Evolutionary conservation across 108 stramenopile species (phyloP).

Genomic region (Poteriospumella lacustris): DNA sequence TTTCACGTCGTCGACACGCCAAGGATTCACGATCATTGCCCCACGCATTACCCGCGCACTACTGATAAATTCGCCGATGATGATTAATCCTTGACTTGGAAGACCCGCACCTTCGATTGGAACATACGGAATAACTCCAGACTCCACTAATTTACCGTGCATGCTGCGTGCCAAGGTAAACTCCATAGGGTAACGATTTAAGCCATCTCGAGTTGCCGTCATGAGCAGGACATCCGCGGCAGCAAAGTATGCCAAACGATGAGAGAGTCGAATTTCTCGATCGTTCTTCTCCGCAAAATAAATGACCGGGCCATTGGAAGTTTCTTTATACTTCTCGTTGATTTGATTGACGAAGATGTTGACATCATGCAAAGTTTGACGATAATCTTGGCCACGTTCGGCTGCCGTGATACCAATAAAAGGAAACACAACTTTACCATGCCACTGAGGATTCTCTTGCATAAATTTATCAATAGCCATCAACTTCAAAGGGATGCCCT

Average conservation of each 20-base stretch:
- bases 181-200: conserved; percentile 63
- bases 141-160: neutral
- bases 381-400: conserved; percentile 24
- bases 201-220: conserved; percentile 46
- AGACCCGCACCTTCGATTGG: neutral
- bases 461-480: conserved; percentile 57
- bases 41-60: conserved; percentile 94
- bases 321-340: conserved; percentile 5
- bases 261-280: conserved; percentile 7
- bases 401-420: conserved; percentile 33
- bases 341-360: neutral
- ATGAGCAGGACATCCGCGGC: conserved; percentile 16
- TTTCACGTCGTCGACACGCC: conserved; percentile 34
- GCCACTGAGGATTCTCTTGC: conserved; percentile 31
- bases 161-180: conserved; percentile 47
- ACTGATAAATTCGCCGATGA: conserved; percentile 60
- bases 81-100: conserved; percentile 36
- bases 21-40: conserved; percentile 64
- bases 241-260: conserved; percentile 24
- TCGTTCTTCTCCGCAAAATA: conserved; percentile 35
- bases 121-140: no score
- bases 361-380: conserved; percentile 1
- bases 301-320: conserved; percentile 23
- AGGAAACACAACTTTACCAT: conserved; percentile 32
- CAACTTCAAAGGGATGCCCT: conserved; percentile 63